Base-by-base conservation (phyloP, 78 protist species). In the Planoprotostelium fungivorum region DNA sequence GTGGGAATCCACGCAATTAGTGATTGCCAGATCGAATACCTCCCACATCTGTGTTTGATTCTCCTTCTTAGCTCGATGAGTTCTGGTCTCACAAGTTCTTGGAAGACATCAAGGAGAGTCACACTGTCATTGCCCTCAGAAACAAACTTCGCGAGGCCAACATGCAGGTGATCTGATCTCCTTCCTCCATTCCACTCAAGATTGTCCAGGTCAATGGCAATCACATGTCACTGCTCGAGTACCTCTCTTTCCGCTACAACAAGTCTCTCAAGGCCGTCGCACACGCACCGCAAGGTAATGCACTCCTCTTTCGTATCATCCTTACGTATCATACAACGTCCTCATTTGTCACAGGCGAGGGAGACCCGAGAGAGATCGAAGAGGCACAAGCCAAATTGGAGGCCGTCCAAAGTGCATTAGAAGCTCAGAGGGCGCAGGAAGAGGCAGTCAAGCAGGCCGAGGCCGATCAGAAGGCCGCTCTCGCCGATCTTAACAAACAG, bases 51-150 rank as follows among this genome's bases (percentile, higher is more conserved):
- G 16, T 5, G 16, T 5, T 16, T 51, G 73, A 51, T 51, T 51
- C 31, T 51, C 73, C 31, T 5, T 51, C 73, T 25, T 51, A 51
- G 73, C 73, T 51, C 73, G 73, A 51, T 51, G 73, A 51, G 16
- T 51, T 51, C 73, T 51, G 73, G 73, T 51, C 73, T 5, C 73
- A 51, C 73, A 51, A 51, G 73, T 51, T 51, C 16, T 51, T 51
- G 16, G 73, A 51, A 16, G 73, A 51, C 16, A 51, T 51, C 16
- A 51, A 51, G 16, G 73, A 51, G 73, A 51, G 31, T 25, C 73
- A 51, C 73, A 51, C 73, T 51, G 73, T 51, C 73, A 51, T 51
- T 51, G 73, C 73, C 73, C 73, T 51, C 73, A 51, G 73, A 51
- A 51, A 51, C 16, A 51, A 51, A 16, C 73, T 51, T 51, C 73